Evolutionary conservation across 2,329 filamentous ascomycete genomes (phyloP).

Genomic region (Apiospora saccharicola): DNA sequence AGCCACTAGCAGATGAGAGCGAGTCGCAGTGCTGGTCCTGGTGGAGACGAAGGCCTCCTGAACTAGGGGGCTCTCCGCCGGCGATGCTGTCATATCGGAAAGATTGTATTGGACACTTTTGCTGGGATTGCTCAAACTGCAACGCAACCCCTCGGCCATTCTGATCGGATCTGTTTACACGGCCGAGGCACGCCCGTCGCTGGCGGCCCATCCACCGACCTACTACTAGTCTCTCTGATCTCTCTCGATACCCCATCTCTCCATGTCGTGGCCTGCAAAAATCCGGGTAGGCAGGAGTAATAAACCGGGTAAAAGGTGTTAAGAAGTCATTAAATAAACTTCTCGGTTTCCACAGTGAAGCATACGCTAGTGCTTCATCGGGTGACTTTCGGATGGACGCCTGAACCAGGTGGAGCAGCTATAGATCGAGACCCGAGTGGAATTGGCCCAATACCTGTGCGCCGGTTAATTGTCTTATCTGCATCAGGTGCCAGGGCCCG

Average conservation of each 20-base stretch:
- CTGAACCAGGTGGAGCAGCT: background rate
- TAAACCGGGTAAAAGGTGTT: background rate
- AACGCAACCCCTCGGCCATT: background rate
- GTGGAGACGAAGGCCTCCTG: constrained; percentile 19
- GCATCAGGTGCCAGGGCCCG: background rate
- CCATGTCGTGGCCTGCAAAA: background rate
- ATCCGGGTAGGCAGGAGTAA: background rate
- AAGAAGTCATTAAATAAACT: background rate
- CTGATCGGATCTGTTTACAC: background rate
- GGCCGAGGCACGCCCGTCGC: background rate
- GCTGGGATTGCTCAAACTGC: constrained; percentile 5
- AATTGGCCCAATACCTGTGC: background rate
- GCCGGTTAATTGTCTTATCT: background rate
- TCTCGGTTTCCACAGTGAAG: constrained; percentile 4
- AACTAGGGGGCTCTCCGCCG: constrained; percentile 2
- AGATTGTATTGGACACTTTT: background rate
- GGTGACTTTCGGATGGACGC: background rate
- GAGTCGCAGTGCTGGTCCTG: background rate
- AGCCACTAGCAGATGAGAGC: background rate
- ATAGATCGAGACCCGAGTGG: background rate
- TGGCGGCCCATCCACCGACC: background rate
- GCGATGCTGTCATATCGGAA: background rate
- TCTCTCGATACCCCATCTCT: background rate
- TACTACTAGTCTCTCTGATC: background rate
- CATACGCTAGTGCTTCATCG: background rate